These are phyloP conservation scores for Salix koriyanagi DNA, from an alignment of 345 rosid genomes.

Conservation along the genomic window DNA sequence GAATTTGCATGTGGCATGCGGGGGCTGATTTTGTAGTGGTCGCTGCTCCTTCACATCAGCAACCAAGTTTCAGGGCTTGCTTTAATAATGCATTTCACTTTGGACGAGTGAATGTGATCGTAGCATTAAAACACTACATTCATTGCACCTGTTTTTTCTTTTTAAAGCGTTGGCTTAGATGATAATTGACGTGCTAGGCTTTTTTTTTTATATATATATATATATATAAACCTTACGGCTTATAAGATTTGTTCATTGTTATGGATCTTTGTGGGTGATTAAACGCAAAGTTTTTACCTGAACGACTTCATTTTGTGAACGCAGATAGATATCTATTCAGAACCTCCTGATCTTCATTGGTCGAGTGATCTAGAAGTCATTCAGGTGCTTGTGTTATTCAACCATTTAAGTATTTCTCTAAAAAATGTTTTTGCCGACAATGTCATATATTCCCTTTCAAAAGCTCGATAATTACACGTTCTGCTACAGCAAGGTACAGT, in stretches of 20 bases:
- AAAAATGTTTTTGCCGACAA: background rate
- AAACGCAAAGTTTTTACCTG: too few species aligned
- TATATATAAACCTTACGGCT: too few species aligned
- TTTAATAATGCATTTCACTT: background rate
- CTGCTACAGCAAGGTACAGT: background rate
- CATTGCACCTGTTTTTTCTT: too few species aligned
- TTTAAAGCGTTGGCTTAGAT: too few species aligned
- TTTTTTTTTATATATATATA: rapidly evolving
- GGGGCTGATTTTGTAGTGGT: background rate
- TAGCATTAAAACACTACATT: too few species aligned
- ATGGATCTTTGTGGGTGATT: too few species aligned
- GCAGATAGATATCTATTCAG: background rate
- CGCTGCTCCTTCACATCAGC: slow-evolving; percentile 6
- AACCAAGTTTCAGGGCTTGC: slow-evolving; percentile 7
- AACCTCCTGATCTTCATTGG: background rate
- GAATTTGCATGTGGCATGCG: slow-evolving; percentile 13
- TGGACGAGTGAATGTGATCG: background rate
- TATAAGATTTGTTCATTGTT: too few species aligned
- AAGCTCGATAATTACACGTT: background rate
- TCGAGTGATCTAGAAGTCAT: background rate
- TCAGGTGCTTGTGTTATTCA: background rate
- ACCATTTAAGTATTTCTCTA: background rate
- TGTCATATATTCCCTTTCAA: background rate
- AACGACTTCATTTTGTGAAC: too few species aligned
- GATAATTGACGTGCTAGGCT: too few species aligned